A percentile compares a stretch with the other conserved stretches of the same genome.
Conservation (phyloP, 352 stramenopile genomes). For the Phytophthora citricola region DNA sequence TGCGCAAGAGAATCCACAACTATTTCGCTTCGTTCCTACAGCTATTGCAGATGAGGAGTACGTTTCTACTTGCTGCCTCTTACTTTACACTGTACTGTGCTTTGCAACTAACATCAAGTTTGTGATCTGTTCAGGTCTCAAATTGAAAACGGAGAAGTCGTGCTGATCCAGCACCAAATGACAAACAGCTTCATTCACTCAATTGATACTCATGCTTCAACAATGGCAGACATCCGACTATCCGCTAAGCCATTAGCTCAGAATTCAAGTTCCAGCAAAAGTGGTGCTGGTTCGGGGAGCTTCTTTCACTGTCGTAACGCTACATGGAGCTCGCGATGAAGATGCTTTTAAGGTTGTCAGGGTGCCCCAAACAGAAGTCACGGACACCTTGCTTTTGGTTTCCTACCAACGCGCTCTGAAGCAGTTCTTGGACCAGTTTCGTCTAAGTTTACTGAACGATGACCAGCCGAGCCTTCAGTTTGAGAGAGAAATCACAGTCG, state of each 20-base stretch:
- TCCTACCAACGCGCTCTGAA: slow-evolving; percentile 60
- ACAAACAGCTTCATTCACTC: slow-evolving; percentile 70
- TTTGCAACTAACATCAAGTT: background rate
- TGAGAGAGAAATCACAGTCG: slow-evolving; percentile 43
- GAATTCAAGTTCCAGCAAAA: slow-evolving; percentile 26
- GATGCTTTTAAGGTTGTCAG: slow-evolving; percentile 72
- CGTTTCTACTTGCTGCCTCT: slow-evolving; percentile 9
- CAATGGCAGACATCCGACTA: slow-evolving; percentile 67
- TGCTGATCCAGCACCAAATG: slow-evolving; percentile 61
- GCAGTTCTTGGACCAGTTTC: slow-evolving; percentile 52
- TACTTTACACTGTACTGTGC: background rate
- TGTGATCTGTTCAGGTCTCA: slow-evolving; percentile 40
- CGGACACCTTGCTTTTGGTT: slow-evolving; percentile 66
- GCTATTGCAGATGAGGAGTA: slow-evolving; percentile 63
- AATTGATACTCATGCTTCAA: slow-evolving; percentile 68
- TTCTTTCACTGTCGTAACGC: slow-evolving; percentile 54
- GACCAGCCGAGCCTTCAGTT: slow-evolving; percentile 29
- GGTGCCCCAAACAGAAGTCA: slow-evolving; percentile 53
- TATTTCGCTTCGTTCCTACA: slow-evolving; percentile 68
- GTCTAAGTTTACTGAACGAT: background rate
- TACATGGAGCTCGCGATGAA: slow-evolving; percentile 65
- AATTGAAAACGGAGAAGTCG: slow-evolving; percentile 59
- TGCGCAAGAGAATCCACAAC: slow-evolving; percentile 48
- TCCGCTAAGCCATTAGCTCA: slow-evolving; percentile 63
- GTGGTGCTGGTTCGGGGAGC: slow-evolving; percentile 25